Base-by-base conservation (phyloP, 495 filamentous ascomycete species). In the Penicillium subrubescens region DNA sequence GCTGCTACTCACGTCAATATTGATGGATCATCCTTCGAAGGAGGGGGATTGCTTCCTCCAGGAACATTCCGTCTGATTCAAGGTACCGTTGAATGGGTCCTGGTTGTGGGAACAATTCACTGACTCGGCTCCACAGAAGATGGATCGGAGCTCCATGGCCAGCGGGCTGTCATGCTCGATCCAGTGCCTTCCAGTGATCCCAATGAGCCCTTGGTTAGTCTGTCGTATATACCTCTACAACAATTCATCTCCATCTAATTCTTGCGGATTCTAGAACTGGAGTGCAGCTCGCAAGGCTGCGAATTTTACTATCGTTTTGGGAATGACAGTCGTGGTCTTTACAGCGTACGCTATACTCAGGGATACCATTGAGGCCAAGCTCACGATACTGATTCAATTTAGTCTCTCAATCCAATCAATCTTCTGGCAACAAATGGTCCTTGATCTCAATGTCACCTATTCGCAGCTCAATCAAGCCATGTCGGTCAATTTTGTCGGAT, bases 401-500 rank as follows among this genome's bases (percentile, higher is more conserved):
- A 79, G 76, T 12, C 61, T 79, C 29, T 72, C 69, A 0, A 72
- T 75, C 2, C 75, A 79, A 46, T 6, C 61, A 0, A 72, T 77
- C 14, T 77, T 79, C 54, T 79, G 75, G 75, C 75, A 77, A 35
- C 61, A 73, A 53, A 79, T 79, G 75, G 67, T 71, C 0, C 33
- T 71, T 0, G 75, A 78, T 54, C 53, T 79, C 8, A 2, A 68
- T 3, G 71, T 73, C 6, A 67, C 66, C 3, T 77, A 74, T 44
- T 57, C 46, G 0, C 56, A 77, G 15, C 63, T 78, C 12, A 77
- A 75, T 44, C 67, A 60, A 27, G 59, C 69, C 15, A 73, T 71
- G 66, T 75, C 75, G 1, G 74, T 75, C 56, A 78, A 74, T 54
- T 77, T 53, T 29, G 77, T 75, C 7, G 77, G 75, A 7, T 65